Evolutionary conservation across 2,329 filamentous ascomycete species (phyloP).

Genomic region (Sclerotinia sclerotiorum): DNA sequence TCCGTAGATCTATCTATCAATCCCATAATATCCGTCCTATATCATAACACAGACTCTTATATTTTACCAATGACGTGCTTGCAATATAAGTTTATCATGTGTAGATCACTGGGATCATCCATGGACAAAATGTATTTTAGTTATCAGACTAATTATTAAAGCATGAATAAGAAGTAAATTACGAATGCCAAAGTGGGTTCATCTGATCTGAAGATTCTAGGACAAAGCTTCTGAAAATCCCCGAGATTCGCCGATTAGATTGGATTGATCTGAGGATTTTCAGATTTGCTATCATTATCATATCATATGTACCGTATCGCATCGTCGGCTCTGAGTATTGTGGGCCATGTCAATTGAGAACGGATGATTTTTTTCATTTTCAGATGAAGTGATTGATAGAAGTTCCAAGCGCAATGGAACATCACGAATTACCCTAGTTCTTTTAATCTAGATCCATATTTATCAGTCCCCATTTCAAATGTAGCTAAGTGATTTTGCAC

Average conservation of each 20-base stretch:
- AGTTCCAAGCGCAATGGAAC: constrained; percentile 2
- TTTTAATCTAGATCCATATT: background rate
- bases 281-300: background rate
- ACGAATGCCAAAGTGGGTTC: constrained; percentile 10
- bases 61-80: constrained; percentile 8
- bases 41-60: constrained; percentile 2
- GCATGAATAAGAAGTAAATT: constrained; percentile 17
- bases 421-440: background rate
- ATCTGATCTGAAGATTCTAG: constrained; percentile 4
- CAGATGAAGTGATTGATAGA: constrained; percentile 5
- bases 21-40: constrained; percentile 3
- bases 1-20: background rate
- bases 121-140: background rate
- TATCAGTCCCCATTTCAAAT: background rate
- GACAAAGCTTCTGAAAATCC: constrained; percentile 10
- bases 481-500: constrained; percentile 6
- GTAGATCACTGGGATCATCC: background rate
- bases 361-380: background rate
- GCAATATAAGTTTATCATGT: background rate
- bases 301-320: background rate
- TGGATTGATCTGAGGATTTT: constrained; percentile 12
- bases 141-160: background rate
- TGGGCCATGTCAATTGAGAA: background rate
- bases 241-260: constrained; percentile 16
- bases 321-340: constrained; percentile 8